Conservation (phyloP, 768 basidiomycete genomes). For the Mycena chlorophos region DNA sequence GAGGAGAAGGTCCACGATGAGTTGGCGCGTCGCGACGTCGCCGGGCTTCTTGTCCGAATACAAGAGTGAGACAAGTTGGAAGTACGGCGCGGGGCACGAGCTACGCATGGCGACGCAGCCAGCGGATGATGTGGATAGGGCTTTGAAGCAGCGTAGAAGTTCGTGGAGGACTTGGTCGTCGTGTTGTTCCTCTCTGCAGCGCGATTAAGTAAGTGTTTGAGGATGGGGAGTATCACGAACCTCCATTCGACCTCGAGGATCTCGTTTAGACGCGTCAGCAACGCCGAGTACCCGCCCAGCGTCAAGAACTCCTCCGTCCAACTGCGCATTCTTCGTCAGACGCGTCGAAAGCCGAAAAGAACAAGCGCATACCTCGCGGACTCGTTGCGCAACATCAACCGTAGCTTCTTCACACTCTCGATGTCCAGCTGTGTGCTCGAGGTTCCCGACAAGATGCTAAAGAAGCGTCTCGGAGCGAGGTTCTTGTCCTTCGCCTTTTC, state of each 20-base stretch:
- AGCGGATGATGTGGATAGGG: conserved; percentile 82
- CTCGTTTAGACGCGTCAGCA: conserved; percentile 85
- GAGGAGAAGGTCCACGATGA: conserved; percentile 87
- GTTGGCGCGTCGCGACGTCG: conserved; percentile 84
- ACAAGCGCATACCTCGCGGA: conserved; percentile 63
- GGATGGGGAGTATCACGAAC: conserved; percentile 35
- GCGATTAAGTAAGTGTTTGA: conserved; percentile 5
- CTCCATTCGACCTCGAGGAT: conserved; percentile 96
- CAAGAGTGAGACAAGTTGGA: conserved; percentile 77
- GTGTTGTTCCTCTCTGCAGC: conserved; percentile 92
- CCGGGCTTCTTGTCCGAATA: conserved; percentile 99
- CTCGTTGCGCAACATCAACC: conserved; percentile 87
- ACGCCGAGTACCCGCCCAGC: conserved; percentile 80
- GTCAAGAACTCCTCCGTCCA: conserved; percentile 90
- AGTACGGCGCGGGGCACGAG: conserved; percentile 85
- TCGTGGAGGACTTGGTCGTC: conserved; percentile 94
- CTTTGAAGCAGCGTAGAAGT: conserved; percentile 91
- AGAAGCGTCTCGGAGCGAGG: conserved; percentile 64
- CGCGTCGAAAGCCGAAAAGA: not conserved
- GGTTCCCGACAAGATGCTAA: conserved; percentile 62
- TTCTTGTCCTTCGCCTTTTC: conserved; percentile 61
- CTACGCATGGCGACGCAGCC: conserved; percentile 91
- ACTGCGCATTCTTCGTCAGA: conserved; percentile 37
- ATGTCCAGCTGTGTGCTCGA: conserved; percentile 81
- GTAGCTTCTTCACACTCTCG: conserved; percentile 82